Percentiles rank a stretch among this genome's conserved stretches.
These are phyloP conservation scores for Fusarium lateritium DNA, from an alignment of 2,329 filamentous ascomycete species.

Conservation along the genomic window DNA sequence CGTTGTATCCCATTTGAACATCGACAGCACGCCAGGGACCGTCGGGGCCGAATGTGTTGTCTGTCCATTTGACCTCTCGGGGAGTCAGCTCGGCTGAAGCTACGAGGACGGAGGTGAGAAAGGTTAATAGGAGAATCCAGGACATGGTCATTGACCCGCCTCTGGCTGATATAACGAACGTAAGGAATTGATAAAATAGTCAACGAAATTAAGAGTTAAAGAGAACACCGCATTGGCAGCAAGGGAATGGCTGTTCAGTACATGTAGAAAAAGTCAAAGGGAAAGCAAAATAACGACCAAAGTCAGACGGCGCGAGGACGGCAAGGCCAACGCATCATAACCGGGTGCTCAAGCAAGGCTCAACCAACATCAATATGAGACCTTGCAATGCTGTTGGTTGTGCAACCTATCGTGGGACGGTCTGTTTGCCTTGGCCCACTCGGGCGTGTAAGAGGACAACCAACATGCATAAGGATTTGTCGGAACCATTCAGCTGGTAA, in stretches of 20 bases:
- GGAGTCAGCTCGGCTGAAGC: neutral
- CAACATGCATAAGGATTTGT: constrained; percentile 13
- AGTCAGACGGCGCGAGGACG: neutral
- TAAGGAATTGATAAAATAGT: neutral
- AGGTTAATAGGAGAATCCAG: neutral
- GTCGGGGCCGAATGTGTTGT: constrained; percentile 12
- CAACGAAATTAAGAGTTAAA: neutral
- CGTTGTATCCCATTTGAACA: neutral
- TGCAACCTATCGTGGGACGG: neutral
- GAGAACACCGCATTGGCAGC: neutral
- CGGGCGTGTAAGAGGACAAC: neutral
- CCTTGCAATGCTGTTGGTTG: neutral
- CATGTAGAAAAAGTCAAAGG: neutral
- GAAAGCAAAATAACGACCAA: neutral
- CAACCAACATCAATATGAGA: constrained; percentile 7
- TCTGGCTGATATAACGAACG: neutral
- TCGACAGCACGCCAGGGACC: constrained; percentile 16
- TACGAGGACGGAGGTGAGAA: neutral
- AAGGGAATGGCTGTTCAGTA: neutral
- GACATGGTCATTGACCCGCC: constrained; percentile 1
- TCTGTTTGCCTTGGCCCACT: neutral
- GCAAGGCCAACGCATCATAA: neutral
- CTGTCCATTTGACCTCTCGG: constrained; percentile 14
- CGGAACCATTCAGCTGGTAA: neutral
- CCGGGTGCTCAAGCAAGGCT: neutral